Conservation (phyloP, 75 land plant genomes). For the Cupressus sempervirens region DNA sequence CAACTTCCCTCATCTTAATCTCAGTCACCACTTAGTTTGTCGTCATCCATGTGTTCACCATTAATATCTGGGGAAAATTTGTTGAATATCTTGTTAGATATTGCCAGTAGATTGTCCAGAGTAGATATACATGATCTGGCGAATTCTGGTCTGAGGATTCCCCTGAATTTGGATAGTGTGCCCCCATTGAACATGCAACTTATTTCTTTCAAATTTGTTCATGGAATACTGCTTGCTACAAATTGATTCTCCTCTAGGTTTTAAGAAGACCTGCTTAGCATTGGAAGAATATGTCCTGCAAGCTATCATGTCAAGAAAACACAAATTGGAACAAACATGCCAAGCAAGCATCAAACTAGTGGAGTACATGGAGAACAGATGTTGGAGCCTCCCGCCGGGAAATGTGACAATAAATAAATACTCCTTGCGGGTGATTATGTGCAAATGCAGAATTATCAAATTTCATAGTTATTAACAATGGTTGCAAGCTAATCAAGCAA, state of each 20-base stretch:
- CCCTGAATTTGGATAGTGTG: background rate
- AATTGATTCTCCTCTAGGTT: conserved; percentile 63
- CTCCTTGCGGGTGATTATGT: too few species aligned
- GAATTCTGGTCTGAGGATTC: background rate
- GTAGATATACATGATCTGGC: background rate
- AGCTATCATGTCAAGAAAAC: conserved; percentile 17
- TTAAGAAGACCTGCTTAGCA: conserved; percentile 53
- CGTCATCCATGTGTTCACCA: too few species aligned
- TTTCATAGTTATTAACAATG: too few species aligned
- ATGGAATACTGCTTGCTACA: conserved; percentile 88
- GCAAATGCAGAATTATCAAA: too few species aligned
- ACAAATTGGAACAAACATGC: too few species aligned
- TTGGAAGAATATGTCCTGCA: conserved; percentile 28
- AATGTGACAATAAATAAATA: too few species aligned
- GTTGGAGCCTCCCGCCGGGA: too few species aligned
- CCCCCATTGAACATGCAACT: background rate
- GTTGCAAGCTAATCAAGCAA: too few species aligned
- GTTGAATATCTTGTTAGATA: conserved; percentile 30
- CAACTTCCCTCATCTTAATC: too few species aligned
- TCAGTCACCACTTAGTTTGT: too few species aligned
- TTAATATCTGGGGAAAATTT: conserved; percentile 80
- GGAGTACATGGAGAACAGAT: too few species aligned
- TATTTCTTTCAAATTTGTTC: conserved; percentile 60
- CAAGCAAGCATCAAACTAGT: too few species aligned
- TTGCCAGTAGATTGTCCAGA: conserved; percentile 59